A percentile compares a stretch with the other conserved stretches of the same genome.
These are phyloP conservation scores for Coniochaeta ligniaria DNA, from an alignment of 2,329 filamentous ascomycete species.

Conservation along the genomic window DNA sequence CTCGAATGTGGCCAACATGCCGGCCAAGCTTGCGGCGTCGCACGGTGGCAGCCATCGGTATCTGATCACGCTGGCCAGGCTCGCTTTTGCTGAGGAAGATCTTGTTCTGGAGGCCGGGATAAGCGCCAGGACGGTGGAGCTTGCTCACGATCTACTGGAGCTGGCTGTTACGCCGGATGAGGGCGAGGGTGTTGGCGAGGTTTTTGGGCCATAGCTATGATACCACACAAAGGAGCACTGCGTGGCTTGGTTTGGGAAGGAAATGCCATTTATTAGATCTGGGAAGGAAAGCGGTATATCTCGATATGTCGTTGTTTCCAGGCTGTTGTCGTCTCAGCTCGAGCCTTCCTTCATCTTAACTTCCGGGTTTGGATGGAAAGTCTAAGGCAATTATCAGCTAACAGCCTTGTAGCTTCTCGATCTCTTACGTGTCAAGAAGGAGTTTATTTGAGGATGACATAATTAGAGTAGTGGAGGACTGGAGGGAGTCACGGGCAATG, in stretches of 20 bases:
- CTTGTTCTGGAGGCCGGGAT: slow-evolving; percentile 70
- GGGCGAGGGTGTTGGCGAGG: slow-evolving; percentile 32
- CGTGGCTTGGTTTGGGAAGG: neutral
- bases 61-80: slow-evolving; percentile 67
- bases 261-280: neutral
- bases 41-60: slow-evolving; percentile 76
- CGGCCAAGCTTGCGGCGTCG: slow-evolving; percentile 62
- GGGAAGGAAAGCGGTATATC: neutral
- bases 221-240: neutral
- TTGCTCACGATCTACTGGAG: slow-evolving; percentile 77
- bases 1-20: slow-evolving; percentile 49
- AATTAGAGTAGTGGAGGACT: too few relatives aligned
- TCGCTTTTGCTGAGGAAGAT: slow-evolving; percentile 80
- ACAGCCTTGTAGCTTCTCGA: neutral
- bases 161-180: slow-evolving; percentile 71
- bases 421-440: neutral
- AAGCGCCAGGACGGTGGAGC: slow-evolving; percentile 69
- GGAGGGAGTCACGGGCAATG: too few relatives aligned
- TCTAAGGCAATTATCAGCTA: neutral
- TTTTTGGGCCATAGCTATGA: slow-evolving; percentile 20
- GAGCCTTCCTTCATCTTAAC: neutral
- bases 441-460: neutral
- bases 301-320: neutral
- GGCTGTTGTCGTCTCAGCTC: neutral
- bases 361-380: neutral